Evolutionary conservation across 2,329 filamentous ascomycete genomes (phyloP).

Genomic region (Ophiocordyceps robertsii): DNA sequence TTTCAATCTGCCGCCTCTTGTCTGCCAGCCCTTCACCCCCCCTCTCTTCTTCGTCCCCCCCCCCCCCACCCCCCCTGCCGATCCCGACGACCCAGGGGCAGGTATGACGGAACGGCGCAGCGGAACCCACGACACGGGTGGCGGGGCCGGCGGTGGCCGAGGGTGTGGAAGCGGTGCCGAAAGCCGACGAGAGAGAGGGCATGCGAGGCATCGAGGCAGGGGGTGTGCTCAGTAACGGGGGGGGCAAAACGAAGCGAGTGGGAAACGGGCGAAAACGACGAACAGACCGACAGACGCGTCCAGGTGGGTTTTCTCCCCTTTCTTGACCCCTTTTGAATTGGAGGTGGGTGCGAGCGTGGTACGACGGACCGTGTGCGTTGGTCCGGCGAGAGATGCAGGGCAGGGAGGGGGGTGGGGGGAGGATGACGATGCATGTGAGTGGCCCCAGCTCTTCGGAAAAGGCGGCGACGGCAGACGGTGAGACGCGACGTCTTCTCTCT

Average conservation of each 20-base stretch:
- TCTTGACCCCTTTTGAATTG: not conserved
- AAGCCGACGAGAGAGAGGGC: not conserved
- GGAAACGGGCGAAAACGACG: too few relatives aligned
- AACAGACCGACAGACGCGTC: too few relatives aligned
- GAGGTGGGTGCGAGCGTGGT: not conserved
- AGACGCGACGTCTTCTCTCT: not conserved
- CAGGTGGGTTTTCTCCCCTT: not conserved
- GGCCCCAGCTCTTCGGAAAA: not conserved
- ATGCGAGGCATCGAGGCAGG: not conserved
- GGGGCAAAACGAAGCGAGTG: not conserved
- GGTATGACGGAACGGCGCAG: not conserved
- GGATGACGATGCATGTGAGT: not conserved
- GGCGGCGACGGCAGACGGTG: not conserved
- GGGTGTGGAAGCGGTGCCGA: not conserved
- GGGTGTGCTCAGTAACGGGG: not conserved
- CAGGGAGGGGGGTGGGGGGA: not conserved
- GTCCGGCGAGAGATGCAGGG: not conserved
- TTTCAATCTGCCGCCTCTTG: not conserved
- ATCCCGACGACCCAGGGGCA: not conserved
- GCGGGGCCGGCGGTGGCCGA: not conserved
- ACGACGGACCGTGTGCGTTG: not conserved
- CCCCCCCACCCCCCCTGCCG: not conserved
- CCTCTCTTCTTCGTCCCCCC: too few relatives aligned
- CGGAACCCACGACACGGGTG: not conserved
- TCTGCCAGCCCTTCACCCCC: not conserved